Base-by-base conservation (phyloP, 805 yeast genomes). In the Wickerhamomyces chambardii region DNA sequence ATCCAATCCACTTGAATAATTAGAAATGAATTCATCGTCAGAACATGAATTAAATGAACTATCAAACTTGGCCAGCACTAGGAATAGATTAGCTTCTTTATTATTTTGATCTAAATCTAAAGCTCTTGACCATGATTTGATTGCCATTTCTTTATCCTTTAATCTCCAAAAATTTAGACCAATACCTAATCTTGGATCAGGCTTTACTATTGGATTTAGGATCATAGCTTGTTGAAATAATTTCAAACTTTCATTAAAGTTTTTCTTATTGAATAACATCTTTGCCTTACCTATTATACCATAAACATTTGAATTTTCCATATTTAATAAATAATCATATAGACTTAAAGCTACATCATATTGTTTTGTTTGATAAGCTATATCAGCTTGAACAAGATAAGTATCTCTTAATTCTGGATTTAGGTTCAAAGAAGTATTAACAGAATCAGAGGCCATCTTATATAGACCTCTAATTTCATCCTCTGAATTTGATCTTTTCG, bases 111-210 rank as follows among this genome's bases (percentile, higher is more conserved):
- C 74, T 29, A 90, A 57, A 51, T 79, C 82, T 24, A 78, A 59
- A 2, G 85, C 70, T 50, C 97, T 72, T 42, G 73, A 71, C 97
- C 97, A 92, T 0, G 97, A 81, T 33, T 64, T 62, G 6, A 70
- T 51, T 0, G 98, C 97, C 63, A 85, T 71, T 34, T 70, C 71
- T 43, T 74, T 72, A 55, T 85, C 95, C 35, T 81, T 81, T 41
- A 92, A 63, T 40, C 74, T 74, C 97, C 97, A 92, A 53, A 79
- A 90, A 57, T 97, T 89, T 44, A 92, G 63, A 26, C 98, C 99
- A 41, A 90, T 75, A 21, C 97, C 99, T 40, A 92, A 71, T 57
- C 99, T 70, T 15, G 97, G 94, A 60, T 90, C 97, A 5, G 97
- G 97, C 46, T 73, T 72, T 46, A 82, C 61, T 27, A 81, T 54